Percentiles rank a stretch among this genome's conserved stretches.
phyloP scores from a whole-genome alignment of 2,329 filamentous ascomycete species.

The Corniculantispora saksenae region DNA sequence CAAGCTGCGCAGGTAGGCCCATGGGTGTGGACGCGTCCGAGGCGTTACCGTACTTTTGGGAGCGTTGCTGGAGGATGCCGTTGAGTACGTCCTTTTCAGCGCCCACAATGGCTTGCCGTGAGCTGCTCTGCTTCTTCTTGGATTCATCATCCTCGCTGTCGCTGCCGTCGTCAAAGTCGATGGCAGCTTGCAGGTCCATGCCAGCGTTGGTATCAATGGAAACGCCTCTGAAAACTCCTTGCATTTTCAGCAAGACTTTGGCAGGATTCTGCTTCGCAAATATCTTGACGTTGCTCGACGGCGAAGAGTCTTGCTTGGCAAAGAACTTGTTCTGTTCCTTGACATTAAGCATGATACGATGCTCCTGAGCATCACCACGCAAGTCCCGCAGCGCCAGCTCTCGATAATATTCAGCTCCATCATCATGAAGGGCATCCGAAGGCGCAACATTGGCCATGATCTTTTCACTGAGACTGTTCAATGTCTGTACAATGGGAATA shows the following conservation, averaged over 20 bases:
- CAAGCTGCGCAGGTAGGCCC: slow-evolving; percentile 55
- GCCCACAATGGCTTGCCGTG: slow-evolving; percentile 62
- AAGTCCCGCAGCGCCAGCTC: slow-evolving; percentile 80
- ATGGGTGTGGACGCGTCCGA: slow-evolving; percentile 53
- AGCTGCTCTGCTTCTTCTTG: slow-evolving; percentile 64
- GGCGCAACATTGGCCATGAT: slow-evolving; percentile 86
- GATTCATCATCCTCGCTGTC: slow-evolving; percentile 64
- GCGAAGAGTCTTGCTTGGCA: slow-evolving; percentile 55
- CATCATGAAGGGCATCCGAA: slow-evolving; percentile 67
- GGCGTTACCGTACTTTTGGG: slow-evolving; percentile 56
- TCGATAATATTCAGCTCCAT: slow-evolving; percentile 68
- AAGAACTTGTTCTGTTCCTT: slow-evolving; percentile 86
- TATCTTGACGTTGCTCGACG: slow-evolving; percentile 46
- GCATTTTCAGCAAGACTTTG: slow-evolving; percentile 66
- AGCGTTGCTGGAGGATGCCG: slow-evolving; percentile 62
- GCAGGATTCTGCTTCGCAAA: slow-evolving; percentile 71
- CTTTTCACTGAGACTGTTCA: slow-evolving; percentile 91
- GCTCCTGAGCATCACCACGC: slow-evolving; percentile 69
- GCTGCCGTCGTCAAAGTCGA: slow-evolving; percentile 70
- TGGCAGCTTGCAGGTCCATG: slow-evolving; percentile 61
- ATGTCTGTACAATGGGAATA: slow-evolving; percentile 81
- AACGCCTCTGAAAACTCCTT: slow-evolving; percentile 59
- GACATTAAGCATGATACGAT: slow-evolving; percentile 81
- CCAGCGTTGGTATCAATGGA: slow-evolving; percentile 50
- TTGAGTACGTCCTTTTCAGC: slow-evolving; percentile 68